These are phyloP conservation scores for Hirsutella thompsonii DNA, from an alignment of 2,329 filamentous ascomycete genomes.

Conservation along the genomic window DNA sequence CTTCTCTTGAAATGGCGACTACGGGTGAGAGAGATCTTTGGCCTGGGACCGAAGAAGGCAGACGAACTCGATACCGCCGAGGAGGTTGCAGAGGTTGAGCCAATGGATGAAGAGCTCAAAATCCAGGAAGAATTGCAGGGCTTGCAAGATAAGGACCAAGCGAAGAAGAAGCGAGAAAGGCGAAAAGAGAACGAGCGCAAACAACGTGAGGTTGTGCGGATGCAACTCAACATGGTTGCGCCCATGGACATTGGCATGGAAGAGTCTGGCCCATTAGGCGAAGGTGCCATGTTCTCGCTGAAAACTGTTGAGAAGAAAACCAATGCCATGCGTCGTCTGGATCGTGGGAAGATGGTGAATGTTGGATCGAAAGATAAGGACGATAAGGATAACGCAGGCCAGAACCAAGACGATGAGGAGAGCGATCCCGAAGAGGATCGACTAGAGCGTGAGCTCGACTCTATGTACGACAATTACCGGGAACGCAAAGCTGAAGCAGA, in stretches of 20 bases:
- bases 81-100: conserved; percentile 70
- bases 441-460: conserved; percentile 75
- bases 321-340: conserved; percentile 46
- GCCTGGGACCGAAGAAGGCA: conserved; percentile 64
- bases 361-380: conserved; percentile 43
- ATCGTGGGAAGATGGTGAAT: conserved; percentile 65
- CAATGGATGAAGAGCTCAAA: conserved; percentile 89
- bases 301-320: conserved; percentile 72
- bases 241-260: conserved; percentile 95
- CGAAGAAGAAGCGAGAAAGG: conserved; percentile 70
- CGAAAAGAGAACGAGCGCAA: conserved; percentile 87
- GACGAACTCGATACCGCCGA: conserved; percentile 31
- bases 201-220: conserved; percentile 83
- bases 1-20: conserved; percentile 80
- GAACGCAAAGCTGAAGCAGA: conserved; percentile 68
- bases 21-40: conserved; percentile 81
- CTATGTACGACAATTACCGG: conserved; percentile 76
- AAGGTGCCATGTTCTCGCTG: conserved; percentile 76
- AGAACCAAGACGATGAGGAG: conserved; percentile 41
- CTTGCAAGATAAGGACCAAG: conserved; percentile 64
- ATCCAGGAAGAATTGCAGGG: conserved; percentile 79
- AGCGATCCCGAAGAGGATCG: conserved; percentile 70
- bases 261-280: conserved; percentile 63
- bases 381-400: conserved; percentile 43
- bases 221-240: conserved; percentile 95